Percentiles rank a stretch among this genome's conserved stretches.
Evolutionary conservation across 2,329 filamentous ascomycete genomes (phyloP).

Genomic region (Phoma herbarum): DNA sequence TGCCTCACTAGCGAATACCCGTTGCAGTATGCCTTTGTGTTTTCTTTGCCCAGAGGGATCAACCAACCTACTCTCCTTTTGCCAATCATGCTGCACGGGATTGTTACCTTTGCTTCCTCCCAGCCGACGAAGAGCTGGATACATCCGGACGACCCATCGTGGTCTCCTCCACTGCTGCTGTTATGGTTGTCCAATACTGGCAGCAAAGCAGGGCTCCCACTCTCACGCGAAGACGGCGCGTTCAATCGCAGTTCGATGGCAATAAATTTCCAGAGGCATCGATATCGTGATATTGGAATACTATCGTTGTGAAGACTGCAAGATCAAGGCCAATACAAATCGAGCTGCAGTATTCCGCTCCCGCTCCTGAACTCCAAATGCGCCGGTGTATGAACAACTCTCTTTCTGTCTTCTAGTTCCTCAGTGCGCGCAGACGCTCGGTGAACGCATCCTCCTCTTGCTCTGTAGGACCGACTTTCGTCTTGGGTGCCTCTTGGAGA

Average conservation of each 20-base stretch:
- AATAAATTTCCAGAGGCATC: not conserved
- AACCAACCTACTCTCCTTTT: too few relatives aligned
- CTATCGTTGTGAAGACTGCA: not conserved
- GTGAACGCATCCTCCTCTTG: slow-evolving; percentile 80
- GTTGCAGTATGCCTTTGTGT: not conserved
- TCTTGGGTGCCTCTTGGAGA: slow-evolving; percentile 68
- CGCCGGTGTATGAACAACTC: slow-evolving; percentile 3
- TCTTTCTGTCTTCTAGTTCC: slow-evolving; percentile 45
- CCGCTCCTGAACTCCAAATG: slow-evolving; percentile 20
- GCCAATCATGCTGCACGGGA: too few relatives aligned
- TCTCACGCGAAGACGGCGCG: too few relatives aligned
- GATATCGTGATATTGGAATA: slow-evolving; percentile 9
- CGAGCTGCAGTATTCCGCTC: slow-evolving; percentile 5
- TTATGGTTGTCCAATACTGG: too few relatives aligned
- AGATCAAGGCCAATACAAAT: not conserved
- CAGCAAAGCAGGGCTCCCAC: too few relatives aligned
- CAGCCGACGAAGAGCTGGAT: too few relatives aligned
- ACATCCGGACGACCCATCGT: too few relatives aligned
- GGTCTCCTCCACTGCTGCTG: too few relatives aligned
- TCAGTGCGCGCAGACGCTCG: slow-evolving; percentile 64
- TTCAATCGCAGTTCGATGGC: too few relatives aligned
- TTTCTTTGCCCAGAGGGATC: too few relatives aligned
- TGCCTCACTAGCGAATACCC: not conserved
- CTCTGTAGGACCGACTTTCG: slow-evolving; percentile 72
- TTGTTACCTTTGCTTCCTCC: too few relatives aligned